These are phyloP conservation scores for Hortaea sp. DNA, from an alignment of 2,329 filamentous ascomycete genomes.

Conservation along the genomic window DNA sequence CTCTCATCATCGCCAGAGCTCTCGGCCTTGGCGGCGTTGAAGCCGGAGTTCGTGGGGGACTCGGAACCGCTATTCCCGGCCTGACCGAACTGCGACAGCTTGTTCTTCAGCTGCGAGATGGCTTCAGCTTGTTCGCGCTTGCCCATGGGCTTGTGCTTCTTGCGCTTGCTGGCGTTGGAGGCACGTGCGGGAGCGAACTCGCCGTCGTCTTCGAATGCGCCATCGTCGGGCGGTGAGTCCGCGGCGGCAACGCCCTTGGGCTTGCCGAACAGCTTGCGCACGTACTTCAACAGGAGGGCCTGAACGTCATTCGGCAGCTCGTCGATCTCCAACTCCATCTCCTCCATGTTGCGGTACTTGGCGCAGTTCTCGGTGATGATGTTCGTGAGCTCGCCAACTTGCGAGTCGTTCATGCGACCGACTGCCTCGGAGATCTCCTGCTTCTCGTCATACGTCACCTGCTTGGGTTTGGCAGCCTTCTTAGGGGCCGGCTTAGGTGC, in stretches of 20 bases:
- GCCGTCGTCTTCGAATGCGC: constrained; percentile 32
- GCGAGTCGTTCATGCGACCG: constrained; percentile 59
- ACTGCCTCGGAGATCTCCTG: constrained; percentile 61
- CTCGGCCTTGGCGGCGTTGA: constrained; percentile 10
- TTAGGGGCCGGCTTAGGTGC: constrained; percentile 32
- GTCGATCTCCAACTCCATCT: constrained; percentile 57
- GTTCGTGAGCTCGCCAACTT: constrained; percentile 69
- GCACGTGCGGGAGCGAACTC: constrained; percentile 16
- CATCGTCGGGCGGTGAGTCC: constrained; percentile 21
- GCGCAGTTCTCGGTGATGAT: constrained; percentile 81
- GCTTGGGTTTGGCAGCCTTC: constrained; percentile 41
- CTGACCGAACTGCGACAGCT: constrained; percentile 34
- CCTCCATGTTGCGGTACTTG: constrained; percentile 51
- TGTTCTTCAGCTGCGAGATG: constrained; percentile 53
- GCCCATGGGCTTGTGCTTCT: constrained; percentile 71
- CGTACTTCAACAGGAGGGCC: constrained; percentile 46
- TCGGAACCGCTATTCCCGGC: constrained; percentile 13
- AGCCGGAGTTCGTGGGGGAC: constrained; percentile 12
- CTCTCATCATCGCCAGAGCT: constrained; percentile 23
- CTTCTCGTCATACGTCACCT: constrained; percentile 72
- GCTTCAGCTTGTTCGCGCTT: constrained; percentile 60
- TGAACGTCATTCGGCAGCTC: constrained; percentile 46
- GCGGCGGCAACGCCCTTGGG: constrained; percentile 11
- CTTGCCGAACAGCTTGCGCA: constrained; percentile 34
- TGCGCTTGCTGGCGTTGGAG: constrained; percentile 43